phyloP scores from a whole-genome alignment of 169 alveolate genomes.

The Plasmodium gaboni region DNA sequence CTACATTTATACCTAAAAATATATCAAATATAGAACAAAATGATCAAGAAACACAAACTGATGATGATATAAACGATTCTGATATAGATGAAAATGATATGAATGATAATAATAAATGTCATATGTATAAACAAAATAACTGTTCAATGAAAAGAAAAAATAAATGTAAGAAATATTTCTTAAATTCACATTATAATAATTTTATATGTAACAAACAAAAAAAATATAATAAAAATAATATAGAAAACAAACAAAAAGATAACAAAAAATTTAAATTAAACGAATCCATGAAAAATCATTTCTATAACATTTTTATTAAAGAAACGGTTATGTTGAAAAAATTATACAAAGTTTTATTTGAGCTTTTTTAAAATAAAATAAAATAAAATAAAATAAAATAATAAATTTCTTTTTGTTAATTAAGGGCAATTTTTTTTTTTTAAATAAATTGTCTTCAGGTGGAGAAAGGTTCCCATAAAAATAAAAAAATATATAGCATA shows the following conservation, averaged over 20 bases:
- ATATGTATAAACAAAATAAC: too few relatives aligned
- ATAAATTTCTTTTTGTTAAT: background rate
- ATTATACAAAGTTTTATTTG: slow-evolving; percentile 34
- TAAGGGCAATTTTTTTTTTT: too few relatives aligned
- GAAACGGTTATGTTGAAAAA: slow-evolving; percentile 34
- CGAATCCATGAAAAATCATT: slow-evolving; percentile 53
- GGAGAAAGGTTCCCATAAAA: too few relatives aligned
- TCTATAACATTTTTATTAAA: slow-evolving; percentile 33
- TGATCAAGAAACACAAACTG: background rate
- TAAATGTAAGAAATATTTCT: too few relatives aligned
- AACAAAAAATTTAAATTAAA: slow-evolving; percentile 28
- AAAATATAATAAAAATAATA: background rate
- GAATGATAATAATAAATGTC: too few relatives aligned
- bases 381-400: background rate
- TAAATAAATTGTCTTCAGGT: too few relatives aligned
- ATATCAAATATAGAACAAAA: background rate
- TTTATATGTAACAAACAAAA: background rate
- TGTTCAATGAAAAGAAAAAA: too few relatives aligned
- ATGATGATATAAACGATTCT: background rate
- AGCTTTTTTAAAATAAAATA: slow-evolving; percentile 22
- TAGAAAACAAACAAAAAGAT: background rate
- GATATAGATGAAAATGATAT: too few relatives aligned
- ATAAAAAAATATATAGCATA: too few relatives aligned
- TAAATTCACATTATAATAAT: background rate
- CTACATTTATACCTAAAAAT: background rate